These are phyloP conservation scores for Fusarium tjaetaba DNA, from an alignment of 2,329 filamentous ascomycete genomes.

Conservation along the genomic window DNA sequence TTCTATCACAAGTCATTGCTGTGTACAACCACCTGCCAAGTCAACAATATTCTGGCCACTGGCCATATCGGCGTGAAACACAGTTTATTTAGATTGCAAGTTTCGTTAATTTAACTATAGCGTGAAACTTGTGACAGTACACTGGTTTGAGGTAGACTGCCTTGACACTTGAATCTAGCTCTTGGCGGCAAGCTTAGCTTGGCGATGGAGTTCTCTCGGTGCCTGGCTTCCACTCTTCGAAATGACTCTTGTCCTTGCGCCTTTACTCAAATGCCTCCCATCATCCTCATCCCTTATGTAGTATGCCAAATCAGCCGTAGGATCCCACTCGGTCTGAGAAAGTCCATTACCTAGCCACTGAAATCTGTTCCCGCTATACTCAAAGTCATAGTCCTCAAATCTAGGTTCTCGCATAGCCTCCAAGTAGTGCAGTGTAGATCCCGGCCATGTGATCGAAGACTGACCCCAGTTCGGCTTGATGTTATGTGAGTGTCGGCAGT, in stretches of 20 bases:
- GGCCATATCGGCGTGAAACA: no score
- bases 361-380: conserved; percentile 12
- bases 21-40: fast-evolving
- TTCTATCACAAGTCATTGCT: neutral
- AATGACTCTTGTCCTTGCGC: neutral
- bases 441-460: conserved; percentile 24
- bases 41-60: no score
- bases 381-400: conserved; percentile 18
- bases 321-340: conserved; percentile 26
- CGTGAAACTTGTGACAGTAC: no score
- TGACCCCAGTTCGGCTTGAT: conserved; percentile 27
- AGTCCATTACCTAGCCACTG: conserved; percentile 13
- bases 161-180: fast-evolving
- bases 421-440: conserved; percentile 21
- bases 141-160: neutral
- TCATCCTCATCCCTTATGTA: conserved; percentile 21
- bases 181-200: neutral
- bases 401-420: conserved; percentile 19
- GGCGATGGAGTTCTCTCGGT: conserved; percentile 11
- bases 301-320: conserved; percentile 26
- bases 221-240: conserved; percentile 15
- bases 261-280: conserved; percentile 12
- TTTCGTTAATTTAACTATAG: no score
- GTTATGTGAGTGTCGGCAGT: conserved; percentile 22
- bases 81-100: no score